Conservation (phyloP, 2,329 filamentous ascomycete species). For the Parastagonospora nodorum region DNA sequence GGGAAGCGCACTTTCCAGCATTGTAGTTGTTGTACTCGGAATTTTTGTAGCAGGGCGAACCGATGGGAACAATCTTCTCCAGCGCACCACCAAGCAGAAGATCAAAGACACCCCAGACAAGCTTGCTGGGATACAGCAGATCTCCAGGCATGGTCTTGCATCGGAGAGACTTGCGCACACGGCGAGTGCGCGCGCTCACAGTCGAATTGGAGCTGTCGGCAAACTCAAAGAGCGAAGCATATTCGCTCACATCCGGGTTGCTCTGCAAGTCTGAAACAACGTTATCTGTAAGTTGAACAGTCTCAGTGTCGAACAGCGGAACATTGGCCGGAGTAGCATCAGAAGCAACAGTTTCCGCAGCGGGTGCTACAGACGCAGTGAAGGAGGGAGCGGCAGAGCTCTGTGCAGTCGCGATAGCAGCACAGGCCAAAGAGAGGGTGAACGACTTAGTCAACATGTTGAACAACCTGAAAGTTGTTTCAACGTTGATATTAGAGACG, state of each 20-base stretch:
- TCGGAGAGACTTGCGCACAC: conserved; percentile 13
- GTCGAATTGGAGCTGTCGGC: conserved; percentile 21
- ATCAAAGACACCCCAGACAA: conserved; percentile 27
- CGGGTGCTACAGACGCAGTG: conserved; percentile 25
- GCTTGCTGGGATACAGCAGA: conserved; percentile 24
- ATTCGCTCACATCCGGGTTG: conserved; percentile 21
- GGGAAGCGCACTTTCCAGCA: conserved; percentile 25
- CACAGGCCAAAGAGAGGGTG: conserved; percentile 16
- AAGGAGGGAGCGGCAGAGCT: conserved; percentile 15
- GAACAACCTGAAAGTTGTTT: conserved; percentile 1
- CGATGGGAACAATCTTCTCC: conserved; percentile 32
- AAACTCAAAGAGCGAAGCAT: conserved; percentile 45
- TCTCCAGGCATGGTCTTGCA: conserved; percentile 40
- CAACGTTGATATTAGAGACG: background rate
- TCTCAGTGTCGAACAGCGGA: conserved; percentile 25
- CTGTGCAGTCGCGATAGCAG: conserved; percentile 21
- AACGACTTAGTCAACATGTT: conserved; percentile 23
- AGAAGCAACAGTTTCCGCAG: conserved; percentile 28
- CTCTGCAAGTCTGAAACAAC: conserved; percentile 23
- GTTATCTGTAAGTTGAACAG: conserved; percentile 31
- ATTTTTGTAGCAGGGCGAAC: conserved; percentile 33
- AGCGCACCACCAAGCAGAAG: conserved; percentile 30
- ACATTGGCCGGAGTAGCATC: conserved; percentile 24
- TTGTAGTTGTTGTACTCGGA: conserved; percentile 37
- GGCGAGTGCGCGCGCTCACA: conserved; percentile 9